Base-by-base conservation (phyloP, 2,329 filamentous ascomycete genomes). In the Colletotrichum abscissum region DNA sequence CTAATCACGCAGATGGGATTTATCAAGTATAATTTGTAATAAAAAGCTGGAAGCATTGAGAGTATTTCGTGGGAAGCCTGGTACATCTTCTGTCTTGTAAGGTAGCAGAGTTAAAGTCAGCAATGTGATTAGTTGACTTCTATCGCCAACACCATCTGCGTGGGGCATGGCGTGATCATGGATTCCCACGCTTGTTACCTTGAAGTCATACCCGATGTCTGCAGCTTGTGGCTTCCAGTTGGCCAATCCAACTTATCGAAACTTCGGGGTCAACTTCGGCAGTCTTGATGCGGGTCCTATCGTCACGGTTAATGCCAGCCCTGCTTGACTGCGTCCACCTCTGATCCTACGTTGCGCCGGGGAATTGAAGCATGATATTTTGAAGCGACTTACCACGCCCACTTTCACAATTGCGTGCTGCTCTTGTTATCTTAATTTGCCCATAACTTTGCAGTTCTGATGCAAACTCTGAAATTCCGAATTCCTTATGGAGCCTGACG, bases 131-230 rank as follows among this genome's bases (percentile, higher is more conserved):
- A n/a, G 16, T 55, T n/a, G 28, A 52, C 14, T 12, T 22, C 6
- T 16, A 19, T 7, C 24, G 42, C 46, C 56, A 67, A 62, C 69
- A 67, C n/a, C 63, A 71, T 71, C 19, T 35, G 22, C 69, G 63
- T 71, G 69, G 69, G 69, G 69, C 30, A 71, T 67, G 67, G 69
- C 69, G 69, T 71, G 69, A 56, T 71, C 42, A 22, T 24, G 8
- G n/a, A 67, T 22, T 64, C 56, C 8, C 42, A 63, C 49, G 16
- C 33, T 57, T 52, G 35, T 35, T 35, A 26, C 49, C 57, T 24
- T 22, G 19, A 59, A 12, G 26, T 30, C 24, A 16, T 56, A 28
- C 28, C 62, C 52, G n/a, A 54, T 30, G 38, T 24, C 62, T 70
- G 46, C 12, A 14, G 52, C 6, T 33, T 12, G 35, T 12, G 52